Base-by-base conservation (phyloP, 139 green algal species). In the Marvania coccoides region DNA sequence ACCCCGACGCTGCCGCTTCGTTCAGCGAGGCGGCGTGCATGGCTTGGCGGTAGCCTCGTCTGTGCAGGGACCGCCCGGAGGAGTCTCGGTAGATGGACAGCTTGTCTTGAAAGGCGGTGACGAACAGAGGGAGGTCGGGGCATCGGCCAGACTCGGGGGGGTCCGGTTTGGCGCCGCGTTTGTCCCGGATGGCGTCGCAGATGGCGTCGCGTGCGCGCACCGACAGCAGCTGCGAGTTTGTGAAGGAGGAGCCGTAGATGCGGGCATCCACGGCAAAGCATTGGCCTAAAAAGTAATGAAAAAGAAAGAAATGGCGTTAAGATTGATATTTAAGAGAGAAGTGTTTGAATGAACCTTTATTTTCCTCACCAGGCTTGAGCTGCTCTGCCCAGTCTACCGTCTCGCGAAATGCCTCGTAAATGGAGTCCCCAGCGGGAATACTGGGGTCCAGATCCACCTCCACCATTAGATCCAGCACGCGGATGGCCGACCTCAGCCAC, bases 21-120 rank as follows among this genome's bases (percentile, higher is more conserved):
- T 96, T 96, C 24, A 98, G 76, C 1, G 86, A 81, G 4, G 92
- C 89, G 1, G 74, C 70, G 76, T 98, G 93, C 75, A 98, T 89
- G 56, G 30, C 61, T 38, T 54, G 26, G 4, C 87, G 71, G 74
- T 96, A 98, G 30, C 92, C 91, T 3, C 92, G 74, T 56, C 81
- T 69, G 79, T 98, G 91, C 61, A 98, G 76, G 5, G 76, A 88
- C 5, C 62, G 67, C 7, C 92, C 92, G 55, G 73, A 84, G 71
- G 92, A 84, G 74, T 98, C 92, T 4, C 88, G 74, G 63, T 91
- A 97, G 1, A 97, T 37, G 3, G 55, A 71, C 7, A 77, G 51
- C 2, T 54, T 45, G 65, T 93, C 87, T 10, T 79, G 58, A 53
- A 87, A 91, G 30, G 87, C 59, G 3, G 76, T 75, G 9, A 84